Evolutionary conservation across 305 asterid species (phyloP).

Genomic region (Plantago lanceolata): DNA sequence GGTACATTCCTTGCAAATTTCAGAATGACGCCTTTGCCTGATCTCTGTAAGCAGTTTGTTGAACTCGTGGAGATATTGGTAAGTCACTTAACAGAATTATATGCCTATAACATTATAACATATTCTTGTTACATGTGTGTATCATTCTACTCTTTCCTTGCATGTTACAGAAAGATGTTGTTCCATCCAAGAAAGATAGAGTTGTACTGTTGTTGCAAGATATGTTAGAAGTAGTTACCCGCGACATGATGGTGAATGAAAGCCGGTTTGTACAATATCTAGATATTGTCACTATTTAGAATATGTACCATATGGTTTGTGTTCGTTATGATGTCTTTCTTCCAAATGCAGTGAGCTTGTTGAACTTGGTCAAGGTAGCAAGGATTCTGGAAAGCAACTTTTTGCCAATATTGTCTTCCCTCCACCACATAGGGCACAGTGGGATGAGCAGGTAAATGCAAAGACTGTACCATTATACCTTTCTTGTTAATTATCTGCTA

Average conservation of each 20-base stretch:
- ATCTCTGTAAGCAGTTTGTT: slow-evolving; percentile 72
- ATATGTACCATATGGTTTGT: slow-evolving; percentile 1
- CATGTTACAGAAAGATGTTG: slow-evolving; percentile 64
- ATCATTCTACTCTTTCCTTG: slow-evolving; percentile 23
- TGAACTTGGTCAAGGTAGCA: slow-evolving; percentile 77
- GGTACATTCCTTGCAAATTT: slow-evolving; percentile 73
- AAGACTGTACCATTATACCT: slow-evolving; percentile 15
- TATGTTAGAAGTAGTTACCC: slow-evolving; percentile 83
- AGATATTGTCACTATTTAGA: slow-evolving; percentile 7
- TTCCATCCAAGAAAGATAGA: slow-evolving; percentile 77
- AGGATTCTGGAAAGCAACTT: slow-evolving; percentile 80
- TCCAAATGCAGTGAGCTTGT: slow-evolving; percentile 63
- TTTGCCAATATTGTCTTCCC: slow-evolving; percentile 78
- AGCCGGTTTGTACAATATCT: slow-evolving; percentile 61
- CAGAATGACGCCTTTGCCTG: slow-evolving; percentile 78
- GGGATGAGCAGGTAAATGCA: slow-evolving; percentile 88
- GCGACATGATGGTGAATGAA: slow-evolving; percentile 87
- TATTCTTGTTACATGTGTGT: slow-evolving; percentile 21
- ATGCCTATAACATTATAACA: not conserved
- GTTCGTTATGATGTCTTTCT: not conserved
- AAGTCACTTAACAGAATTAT: slow-evolving; percentile 28
- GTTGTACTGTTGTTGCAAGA: slow-evolving; percentile 92
- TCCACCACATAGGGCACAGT: slow-evolving; percentile 77
- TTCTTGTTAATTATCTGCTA: not conserved
- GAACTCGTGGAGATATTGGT: slow-evolving; percentile 92